Base-by-base conservation (phyloP, 176 grass and related monocot species). In the Poa pratensis region DNA sequence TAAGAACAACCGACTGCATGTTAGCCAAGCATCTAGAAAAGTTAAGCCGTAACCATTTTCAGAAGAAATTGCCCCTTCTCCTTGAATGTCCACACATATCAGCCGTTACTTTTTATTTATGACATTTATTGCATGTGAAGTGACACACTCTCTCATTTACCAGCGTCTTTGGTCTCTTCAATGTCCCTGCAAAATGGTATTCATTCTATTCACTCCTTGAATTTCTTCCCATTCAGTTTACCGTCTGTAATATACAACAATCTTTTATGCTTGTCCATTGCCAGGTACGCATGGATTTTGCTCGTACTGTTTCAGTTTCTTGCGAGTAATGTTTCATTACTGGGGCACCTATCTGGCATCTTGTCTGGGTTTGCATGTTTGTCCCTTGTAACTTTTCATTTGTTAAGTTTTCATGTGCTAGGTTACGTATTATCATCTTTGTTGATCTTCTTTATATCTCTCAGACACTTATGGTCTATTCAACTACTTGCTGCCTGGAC, bases 101-200 rank as follows among this genome's bases (percentile, higher is more conserved):
- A 73, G 45, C 42, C 43, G 67, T 3, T 40, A 49, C 5, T 78
- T 69, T 71, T 17, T 83, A 12, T 73, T 81, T 71, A 59, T 85
- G 42, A 77, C 30, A 24, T 86, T 42, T 74, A 53, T 63, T 52
- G 15, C 54, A 73, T 74, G 54, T 79, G 48, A 20, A 67, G 9
- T 90, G 39, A 87, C 80, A 59, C 57, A 12, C 39, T 79, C 77
- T 59, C 46, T 73, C 48, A 10, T 87, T 88, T 78, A 78, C 50
- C 96, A 98, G 96, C 92, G 90, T 98, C 63, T 98, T 98, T 61
- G 93, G 96, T 62, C 93, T 98, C 83, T 98, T 98, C 89, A 98
- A 92, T 84, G 93, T 98, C 74, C 96, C 96, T 89, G 91, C 96
- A 49, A 90, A 95, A 87, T 94, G 93, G 96, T 98, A 98, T 69